Percentiles rank a stretch among this genome's conserved stretches.
phyloP scores from a whole-genome alignment of 305 asterid genomes.

The Fraxinus xanthoxyloides region DNA sequence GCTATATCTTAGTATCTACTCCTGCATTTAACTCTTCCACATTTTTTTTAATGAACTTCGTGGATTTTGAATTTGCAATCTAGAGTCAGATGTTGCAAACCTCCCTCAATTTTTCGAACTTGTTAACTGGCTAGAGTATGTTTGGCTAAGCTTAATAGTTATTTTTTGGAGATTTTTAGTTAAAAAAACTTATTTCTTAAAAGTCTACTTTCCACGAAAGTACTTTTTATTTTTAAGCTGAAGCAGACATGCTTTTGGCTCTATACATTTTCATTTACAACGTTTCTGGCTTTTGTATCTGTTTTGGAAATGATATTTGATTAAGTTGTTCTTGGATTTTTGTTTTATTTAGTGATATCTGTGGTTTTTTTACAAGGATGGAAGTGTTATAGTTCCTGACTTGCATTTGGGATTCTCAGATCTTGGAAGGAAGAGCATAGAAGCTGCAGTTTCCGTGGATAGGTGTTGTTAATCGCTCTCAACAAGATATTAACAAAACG shows the following conservation, averaged over 20 bases:
- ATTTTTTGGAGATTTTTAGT: background rate
- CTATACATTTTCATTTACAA: background rate
- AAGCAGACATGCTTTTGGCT: background rate
- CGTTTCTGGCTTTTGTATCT: background rate
- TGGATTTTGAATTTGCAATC: background rate
- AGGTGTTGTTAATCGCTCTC: constrained; percentile 83
- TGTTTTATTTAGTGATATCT: background rate
- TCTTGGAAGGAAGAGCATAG: constrained; percentile 71
- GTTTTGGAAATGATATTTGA: background rate
- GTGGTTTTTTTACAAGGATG: constrained; percentile 5
- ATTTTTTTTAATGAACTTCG: background rate
- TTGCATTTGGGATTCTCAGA: constrained; percentile 36
- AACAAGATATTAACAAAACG: constrained; percentile 74
- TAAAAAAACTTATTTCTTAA: background rate
- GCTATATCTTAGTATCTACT: background rate
- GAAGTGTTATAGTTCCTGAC: constrained; percentile 10
- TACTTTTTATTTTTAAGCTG: background rate
- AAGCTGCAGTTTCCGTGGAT: constrained; percentile 82
- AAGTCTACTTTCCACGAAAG: background rate
- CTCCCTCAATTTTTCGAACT: background rate
- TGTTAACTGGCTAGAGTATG: background rate
- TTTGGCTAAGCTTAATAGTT: background rate
- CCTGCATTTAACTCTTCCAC: background rate
- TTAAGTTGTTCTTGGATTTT: background rate
- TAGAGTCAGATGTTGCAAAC: background rate